phyloP scores from a whole-genome alignment of 176 grass and related monocot genomes.

The Cymbopogon citratus region DNA sequence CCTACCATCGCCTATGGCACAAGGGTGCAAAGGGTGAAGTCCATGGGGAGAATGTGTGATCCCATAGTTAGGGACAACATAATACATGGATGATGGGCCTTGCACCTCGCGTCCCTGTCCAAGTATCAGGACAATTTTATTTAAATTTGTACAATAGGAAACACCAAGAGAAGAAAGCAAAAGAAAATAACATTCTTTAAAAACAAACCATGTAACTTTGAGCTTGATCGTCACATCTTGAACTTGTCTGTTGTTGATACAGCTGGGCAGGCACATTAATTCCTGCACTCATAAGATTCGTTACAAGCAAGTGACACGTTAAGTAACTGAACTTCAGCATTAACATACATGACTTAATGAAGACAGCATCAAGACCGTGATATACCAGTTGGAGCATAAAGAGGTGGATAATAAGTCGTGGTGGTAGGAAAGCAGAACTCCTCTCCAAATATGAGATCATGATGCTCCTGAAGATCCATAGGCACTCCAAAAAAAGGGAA shows the following conservation, averaged over 20 bases:
- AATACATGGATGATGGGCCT: constrained; percentile 48
- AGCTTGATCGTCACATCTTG: constrained; percentile 51
- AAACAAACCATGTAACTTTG: constrained; percentile 43
- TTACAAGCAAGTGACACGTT: not conserved
- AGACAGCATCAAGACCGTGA: not conserved
- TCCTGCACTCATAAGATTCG: constrained; percentile 23
- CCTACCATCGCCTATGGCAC: constrained; percentile 30
- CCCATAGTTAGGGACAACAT: constrained; percentile 47
- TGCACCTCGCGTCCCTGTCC: constrained; percentile 45
- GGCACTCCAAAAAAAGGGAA: not conserved
- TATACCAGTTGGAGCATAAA: constrained; percentile 39
- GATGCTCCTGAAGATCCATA: constrained; percentile 33
- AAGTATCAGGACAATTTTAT: constrained; percentile 10
- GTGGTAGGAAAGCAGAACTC: constrained; percentile 39
- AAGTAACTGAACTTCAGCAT: constrained; percentile 17
- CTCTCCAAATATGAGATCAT: constrained; percentile 51
- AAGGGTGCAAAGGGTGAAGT: constrained; percentile 31
- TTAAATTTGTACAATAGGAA: not conserved
- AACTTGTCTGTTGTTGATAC: constrained; percentile 41
- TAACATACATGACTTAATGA: constrained; percentile 12
- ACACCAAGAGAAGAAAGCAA: not conserved
- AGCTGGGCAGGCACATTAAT: constrained; percentile 47
- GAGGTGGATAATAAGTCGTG: constrained; percentile 34
- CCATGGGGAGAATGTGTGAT: constrained; percentile 38
- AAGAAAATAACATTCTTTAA: constrained; percentile 2